phyloP scores from a whole-genome alignment of 257 asterid species.

The Penstemon barbatus region DNA sequence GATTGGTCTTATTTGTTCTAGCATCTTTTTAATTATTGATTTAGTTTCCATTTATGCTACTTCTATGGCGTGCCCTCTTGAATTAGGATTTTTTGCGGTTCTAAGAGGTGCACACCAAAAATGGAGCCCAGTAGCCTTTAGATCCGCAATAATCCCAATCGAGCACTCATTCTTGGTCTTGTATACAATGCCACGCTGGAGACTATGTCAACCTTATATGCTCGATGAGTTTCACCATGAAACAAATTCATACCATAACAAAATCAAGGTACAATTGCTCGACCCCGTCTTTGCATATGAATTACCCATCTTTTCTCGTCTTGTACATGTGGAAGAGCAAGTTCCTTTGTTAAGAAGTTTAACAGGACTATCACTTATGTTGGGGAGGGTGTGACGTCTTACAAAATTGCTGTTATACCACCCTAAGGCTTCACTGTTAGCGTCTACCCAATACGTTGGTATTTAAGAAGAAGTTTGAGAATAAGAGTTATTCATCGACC shows the following conservation, averaged over 20 bases:
- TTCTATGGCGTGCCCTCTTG: constrained; percentile 60
- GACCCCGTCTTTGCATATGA: constrained; percentile 42
- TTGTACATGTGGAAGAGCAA: constrained; percentile 26
- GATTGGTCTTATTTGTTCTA: constrained; percentile 26
- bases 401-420: no score
- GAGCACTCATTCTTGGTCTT: constrained; percentile 54
- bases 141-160: constrained; percentile 57
- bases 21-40: constrained; percentile 26
- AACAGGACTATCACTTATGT: no score
- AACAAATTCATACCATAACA: constrained; percentile 36
- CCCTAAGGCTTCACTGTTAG: no score
- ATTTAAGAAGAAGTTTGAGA: constrained; percentile 18
- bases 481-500: not conserved
- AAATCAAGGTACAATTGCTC: constrained; percentile 45
- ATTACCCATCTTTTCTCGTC: constrained; percentile 50
- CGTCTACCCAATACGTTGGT: no score
- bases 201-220: constrained; percentile 53
- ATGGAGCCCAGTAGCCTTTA: constrained; percentile 53
- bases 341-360: no score
- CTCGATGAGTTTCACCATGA: constrained; percentile 41
- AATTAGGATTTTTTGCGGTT: constrained; percentile 49
- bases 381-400: no score
- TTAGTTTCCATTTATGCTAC: constrained; percentile 45
- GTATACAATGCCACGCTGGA: constrained; percentile 43
- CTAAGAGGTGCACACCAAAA: constrained; percentile 48